These are phyloP conservation scores for Arthrobotrys musiformis DNA, from an alignment of 2,329 filamentous ascomycete species.

Conservation along the genomic window DNA sequence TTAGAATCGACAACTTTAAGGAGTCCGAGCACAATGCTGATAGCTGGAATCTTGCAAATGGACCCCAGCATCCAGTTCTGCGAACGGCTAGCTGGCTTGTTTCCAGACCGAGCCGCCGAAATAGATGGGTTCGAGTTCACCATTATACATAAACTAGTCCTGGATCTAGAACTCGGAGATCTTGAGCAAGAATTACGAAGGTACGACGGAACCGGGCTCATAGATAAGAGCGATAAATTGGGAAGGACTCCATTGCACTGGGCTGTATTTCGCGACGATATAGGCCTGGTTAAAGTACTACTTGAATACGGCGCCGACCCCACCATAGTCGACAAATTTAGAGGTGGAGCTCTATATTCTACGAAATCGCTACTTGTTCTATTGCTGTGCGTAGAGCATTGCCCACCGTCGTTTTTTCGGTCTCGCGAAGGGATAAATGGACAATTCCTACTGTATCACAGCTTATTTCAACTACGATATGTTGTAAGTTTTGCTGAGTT, in stretches of 20 bases:
- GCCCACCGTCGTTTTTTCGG: neutral
- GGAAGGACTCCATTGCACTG: neutral
- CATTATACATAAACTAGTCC: neutral
- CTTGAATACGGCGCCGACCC: neutral
- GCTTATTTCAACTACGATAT: neutral
- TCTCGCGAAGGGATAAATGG: neutral
- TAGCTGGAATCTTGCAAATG: too few species aligned
- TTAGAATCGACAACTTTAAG: too few species aligned
- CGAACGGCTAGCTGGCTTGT: neutral
- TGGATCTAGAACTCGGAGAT: neutral
- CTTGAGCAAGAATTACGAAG: neutral
- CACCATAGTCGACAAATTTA: neutral
- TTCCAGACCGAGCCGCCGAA: neutral
- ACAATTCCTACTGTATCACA: neutral
- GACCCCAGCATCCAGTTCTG: neutral
- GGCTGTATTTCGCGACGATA: neutral
- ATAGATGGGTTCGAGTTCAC: neutral
- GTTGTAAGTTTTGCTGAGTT: too few species aligned
- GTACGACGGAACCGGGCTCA: neutral
- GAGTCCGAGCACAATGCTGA: too few species aligned
- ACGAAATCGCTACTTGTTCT: neutral
- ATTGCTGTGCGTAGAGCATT: neutral
- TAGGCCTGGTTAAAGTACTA: neutral
- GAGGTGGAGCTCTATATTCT: neutral
- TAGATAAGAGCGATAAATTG: neutral